Evolutionary conservation across 768 basidiomycete species (phyloP), one percentile per base, ranked within the genome.

Genomic region (Termitomyces sp.): DNA sequence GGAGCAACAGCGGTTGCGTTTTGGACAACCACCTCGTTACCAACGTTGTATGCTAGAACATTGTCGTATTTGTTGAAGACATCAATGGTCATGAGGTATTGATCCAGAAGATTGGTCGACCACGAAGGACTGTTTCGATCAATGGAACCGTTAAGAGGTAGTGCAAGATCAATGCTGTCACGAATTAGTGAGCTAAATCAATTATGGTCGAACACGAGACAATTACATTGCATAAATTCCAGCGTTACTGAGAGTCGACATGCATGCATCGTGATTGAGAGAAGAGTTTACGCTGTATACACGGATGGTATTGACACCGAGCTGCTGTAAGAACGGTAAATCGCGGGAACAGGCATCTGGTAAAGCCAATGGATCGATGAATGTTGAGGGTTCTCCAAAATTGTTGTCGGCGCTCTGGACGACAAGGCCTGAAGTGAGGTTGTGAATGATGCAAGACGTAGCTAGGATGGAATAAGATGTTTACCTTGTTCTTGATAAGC

Each of bases 141-240:
- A 64, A 92, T 90, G 37, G 92, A 94, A 43, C 94, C 94, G 69
- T 94, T 92, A 31, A 89, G 73, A 47, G 94, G 95, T 11, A 94
- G 77, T 5, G 92, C 82, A 55, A 98, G 80, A 71, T 97, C 95
- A 60, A 98, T 84, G 63, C 94, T 97, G 65, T 3, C 64, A 56
- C 7, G 6, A 57, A 15, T 15, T 6, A 5, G 34, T 48, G 34
- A 60, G 51, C 31, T 9, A 9, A 59, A 60, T 61, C 55, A 66
- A 67, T n/a, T 43, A 25, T 55, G 51, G 32, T 55, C 14, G 63
- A 43, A 8, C 36, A 53, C 57, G 36, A 37, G 17, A 31, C 9
- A 78, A 89, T 69, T 64, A 96, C 94, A 96, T 88, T 56, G 89
- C 83, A 74, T 97, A 96, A 59, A 97, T 97, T 32, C 89, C 89